phyloP scores from a whole-genome alignment of 169 alveolate species.

The Plasmodium blacklocki region DNA sequence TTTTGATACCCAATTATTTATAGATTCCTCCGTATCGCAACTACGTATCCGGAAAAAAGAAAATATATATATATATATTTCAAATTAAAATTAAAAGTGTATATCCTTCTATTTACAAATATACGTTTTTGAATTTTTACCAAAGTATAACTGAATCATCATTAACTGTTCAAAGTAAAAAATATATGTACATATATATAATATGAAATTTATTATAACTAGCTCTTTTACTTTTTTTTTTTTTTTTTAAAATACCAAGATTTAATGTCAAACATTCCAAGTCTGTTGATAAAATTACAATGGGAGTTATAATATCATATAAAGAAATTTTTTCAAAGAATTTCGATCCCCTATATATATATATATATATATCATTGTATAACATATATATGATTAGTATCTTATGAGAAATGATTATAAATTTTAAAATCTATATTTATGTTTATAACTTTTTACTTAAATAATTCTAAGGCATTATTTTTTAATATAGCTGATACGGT shows the following conservation, averaged over 20 bases:
- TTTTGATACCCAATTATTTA: conserved; percentile 60
- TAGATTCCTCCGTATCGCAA: conserved; percentile 52
- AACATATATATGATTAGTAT: background rate
- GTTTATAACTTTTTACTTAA: conserved; percentile 19
- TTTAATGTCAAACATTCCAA: conserved; percentile 61
- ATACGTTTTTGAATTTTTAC: background rate
- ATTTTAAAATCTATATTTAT: background rate
- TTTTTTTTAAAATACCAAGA: conserved; percentile 22
- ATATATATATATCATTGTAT: background rate
- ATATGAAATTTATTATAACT: background rate
- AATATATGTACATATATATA: background rate
- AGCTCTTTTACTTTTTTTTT: background rate
- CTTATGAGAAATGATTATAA: background rate
- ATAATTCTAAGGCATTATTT: conserved; percentile 27
- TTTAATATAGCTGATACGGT: conserved; percentile 56
- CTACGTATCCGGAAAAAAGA: conserved; percentile 1
- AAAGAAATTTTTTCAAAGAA: conserved; percentile 28
- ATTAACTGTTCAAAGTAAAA: conserved; percentile 33
- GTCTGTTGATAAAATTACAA: conserved; percentile 51
- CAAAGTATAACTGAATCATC: conserved; percentile 46
- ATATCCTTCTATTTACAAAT: too few relatives aligned
- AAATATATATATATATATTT: conserved; percentile 9
- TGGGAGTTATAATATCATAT: conserved; percentile 49
- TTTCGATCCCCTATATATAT: conserved; percentile 48
- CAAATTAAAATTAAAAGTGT: background rate